Evolutionary conservation across 495 filamentous ascomycete species (phyloP).

Genomic region (Aspergillus campestris): DNA sequence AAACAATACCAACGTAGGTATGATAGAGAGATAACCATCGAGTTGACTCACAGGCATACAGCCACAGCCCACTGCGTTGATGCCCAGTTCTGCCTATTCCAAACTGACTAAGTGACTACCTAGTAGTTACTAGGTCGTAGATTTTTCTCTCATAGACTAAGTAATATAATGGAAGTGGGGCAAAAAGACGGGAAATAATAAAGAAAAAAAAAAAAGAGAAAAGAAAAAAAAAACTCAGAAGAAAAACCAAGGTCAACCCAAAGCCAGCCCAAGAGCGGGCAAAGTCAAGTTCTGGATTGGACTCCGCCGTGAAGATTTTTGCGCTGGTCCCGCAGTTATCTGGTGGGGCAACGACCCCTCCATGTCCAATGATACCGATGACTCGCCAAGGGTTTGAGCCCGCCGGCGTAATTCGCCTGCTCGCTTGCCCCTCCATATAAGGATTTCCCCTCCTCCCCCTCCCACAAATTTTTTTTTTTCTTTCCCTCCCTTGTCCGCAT

Average conservation of each 20-base stretch:
- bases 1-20: slow-evolving; percentile 19
- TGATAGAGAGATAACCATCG: neutral
- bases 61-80: slow-evolving; percentile 32
- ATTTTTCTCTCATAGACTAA: too few species aligned
- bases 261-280: neutral
- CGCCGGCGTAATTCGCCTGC: slow-evolving; percentile 32
- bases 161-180: too few species aligned
- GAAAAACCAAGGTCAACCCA: neutral
- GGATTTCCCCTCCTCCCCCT: slow-evolving; percentile 39
- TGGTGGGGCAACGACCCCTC: slow-evolving; percentile 18
- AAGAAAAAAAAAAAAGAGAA: too few species aligned
- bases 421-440: slow-evolving; percentile 49
- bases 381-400: slow-evolving; percentile 34
- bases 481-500: slow-evolving; percentile 37
- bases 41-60: too few species aligned
- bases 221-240: neutral
- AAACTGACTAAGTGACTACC: slow-evolving; percentile 9
- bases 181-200: too few species aligned
- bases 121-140: neutral
- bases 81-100: slow-evolving; percentile 29
- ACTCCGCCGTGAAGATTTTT: slow-evolving; percentile 31
- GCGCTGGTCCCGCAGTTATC: slow-evolving; percentile 20
- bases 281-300: slow-evolving; percentile 5
- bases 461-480: slow-evolving; percentile 34
- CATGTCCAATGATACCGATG: slow-evolving; percentile 21